phyloP scores from a whole-genome alignment of 306 rosid species.

The Macrotyloma uniflorum region DNA sequence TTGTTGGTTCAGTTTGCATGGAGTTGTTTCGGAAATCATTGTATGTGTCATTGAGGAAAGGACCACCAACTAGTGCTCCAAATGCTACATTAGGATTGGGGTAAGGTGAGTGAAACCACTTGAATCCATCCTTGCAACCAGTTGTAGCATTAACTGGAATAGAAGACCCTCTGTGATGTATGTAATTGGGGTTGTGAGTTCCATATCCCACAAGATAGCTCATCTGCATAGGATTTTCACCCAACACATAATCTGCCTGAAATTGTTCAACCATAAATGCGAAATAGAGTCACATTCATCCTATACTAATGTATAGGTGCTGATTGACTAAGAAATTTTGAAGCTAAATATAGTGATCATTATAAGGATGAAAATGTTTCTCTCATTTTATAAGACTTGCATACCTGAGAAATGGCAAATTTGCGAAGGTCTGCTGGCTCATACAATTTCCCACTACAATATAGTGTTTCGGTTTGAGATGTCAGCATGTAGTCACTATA shows the following conservation, averaged over 20 bases:
- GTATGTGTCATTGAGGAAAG: constrained; percentile 65
- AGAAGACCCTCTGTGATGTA: constrained; percentile 76
- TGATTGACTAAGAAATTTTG: not conserved
- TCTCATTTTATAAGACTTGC: constrained; percentile 6
- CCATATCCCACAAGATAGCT: constrained; percentile 74
- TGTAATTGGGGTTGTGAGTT: constrained; percentile 53
- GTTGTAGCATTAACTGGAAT: constrained; percentile 62
- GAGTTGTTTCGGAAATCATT: constrained; percentile 59
- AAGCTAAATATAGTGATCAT: not conserved
- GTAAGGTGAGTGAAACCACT: constrained; percentile 46
- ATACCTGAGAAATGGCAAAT: constrained; percentile 70
- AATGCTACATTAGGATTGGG: constrained; percentile 67
- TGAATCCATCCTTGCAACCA: constrained; percentile 66
- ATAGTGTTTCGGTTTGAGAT: constrained; percentile 54
- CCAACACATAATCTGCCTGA: constrained; percentile 68
- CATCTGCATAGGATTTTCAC: constrained; percentile 60
- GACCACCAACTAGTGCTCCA: constrained; percentile 80
- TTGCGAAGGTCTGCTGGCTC: constrained; percentile 60
- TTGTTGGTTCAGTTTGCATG: constrained; percentile 68
- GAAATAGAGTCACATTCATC: not conserved
- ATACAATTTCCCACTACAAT: constrained; percentile 55
- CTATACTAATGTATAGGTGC: not conserved
- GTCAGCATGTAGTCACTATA: constrained; percentile 73
- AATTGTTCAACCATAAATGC: not conserved
- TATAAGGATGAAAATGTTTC: not conserved